Conservation (phyloP, 129 eudicot species). For the Pittosporum tobira region DNA sequence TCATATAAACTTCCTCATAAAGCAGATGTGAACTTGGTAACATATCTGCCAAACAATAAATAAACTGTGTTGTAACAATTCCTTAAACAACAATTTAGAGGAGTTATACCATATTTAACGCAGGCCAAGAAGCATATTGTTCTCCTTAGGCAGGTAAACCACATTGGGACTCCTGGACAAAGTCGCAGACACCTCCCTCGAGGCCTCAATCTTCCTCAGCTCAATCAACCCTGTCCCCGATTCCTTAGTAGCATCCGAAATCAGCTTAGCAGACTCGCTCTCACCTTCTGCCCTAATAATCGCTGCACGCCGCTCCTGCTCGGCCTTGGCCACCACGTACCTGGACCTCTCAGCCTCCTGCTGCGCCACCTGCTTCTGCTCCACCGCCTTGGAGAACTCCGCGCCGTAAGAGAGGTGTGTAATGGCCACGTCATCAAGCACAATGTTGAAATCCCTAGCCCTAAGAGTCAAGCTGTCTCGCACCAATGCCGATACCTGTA, state of each 20-base stretch:
- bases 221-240: constrained; percentile 89
- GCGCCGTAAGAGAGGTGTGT: constrained; percentile 84
- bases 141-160: constrained; percentile 47
- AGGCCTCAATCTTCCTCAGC: constrained; percentile 90
- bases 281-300: constrained; percentile 93
- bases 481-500: constrained; percentile 78
- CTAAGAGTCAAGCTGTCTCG: constrained; percentile 66
- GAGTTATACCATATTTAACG: constrained; percentile 37
- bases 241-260: constrained; percentile 72
- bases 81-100: too few species aligned
- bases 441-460: constrained; percentile 87
- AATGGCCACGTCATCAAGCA: constrained; percentile 88
- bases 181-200: constrained; percentile 57
- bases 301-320: constrained; percentile 82
- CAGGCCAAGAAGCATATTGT: constrained; percentile 63
- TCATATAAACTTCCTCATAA: too few species aligned
- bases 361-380: constrained; percentile 98
- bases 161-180: constrained; percentile 61
- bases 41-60: too few species aligned
- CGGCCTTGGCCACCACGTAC: constrained; percentile 78
- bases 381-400: constrained; percentile 91
- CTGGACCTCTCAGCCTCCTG: constrained; percentile 96
- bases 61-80: too few species aligned
- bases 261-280: constrained; percentile 87
- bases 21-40: too few species aligned